Percentiles rank a stretch among this genome's conserved stretches.
Evolutionary conservation across 2,329 filamentous ascomycete species (phyloP).

Genomic region (Diaporthe velutina): DNA sequence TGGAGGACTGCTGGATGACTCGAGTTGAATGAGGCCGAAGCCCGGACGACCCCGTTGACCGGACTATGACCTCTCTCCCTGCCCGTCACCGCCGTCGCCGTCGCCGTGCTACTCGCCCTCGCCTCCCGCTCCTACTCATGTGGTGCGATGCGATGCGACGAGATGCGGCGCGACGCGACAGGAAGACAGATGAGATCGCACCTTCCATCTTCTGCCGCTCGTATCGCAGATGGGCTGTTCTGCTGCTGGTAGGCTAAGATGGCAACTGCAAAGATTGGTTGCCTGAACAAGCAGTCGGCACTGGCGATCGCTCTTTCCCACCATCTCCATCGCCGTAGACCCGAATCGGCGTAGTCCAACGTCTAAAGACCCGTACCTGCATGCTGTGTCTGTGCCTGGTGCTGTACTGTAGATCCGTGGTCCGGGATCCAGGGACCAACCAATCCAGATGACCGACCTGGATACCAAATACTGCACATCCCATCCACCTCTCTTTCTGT

Average conservation of each 20-base stretch:
- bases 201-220: not conserved
- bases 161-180: not conserved
- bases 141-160: not conserved
- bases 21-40: not conserved
- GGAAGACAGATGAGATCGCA: not conserved
- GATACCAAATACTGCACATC: not conserved
- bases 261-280: slow-evolving; percentile 2
- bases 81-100: not conserved
- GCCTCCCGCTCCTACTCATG: not conserved
- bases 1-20: slow-evolving; percentile 11
- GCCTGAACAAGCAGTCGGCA: slow-evolving; percentile 27
- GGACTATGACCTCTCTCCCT: slow-evolving; percentile 1
- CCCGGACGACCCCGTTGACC: not conserved
- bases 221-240: slow-evolving; percentile 9
- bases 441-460: not conserved
- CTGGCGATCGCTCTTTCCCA: slow-evolving; percentile 24
- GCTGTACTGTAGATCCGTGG: slow-evolving; percentile 1
- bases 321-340: slow-evolving; percentile 10
- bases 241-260: not conserved
- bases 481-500: not conserved
- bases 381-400: slow-evolving; percentile 15
- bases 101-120: not conserved
- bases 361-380: slow-evolving; percentile 39
- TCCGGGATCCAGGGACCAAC: slow-evolving; percentile 19
- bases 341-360: slow-evolving; percentile 5